Base-by-base conservation (phyloP, 345 rosid genomes). In the Salix purpurea region DNA sequence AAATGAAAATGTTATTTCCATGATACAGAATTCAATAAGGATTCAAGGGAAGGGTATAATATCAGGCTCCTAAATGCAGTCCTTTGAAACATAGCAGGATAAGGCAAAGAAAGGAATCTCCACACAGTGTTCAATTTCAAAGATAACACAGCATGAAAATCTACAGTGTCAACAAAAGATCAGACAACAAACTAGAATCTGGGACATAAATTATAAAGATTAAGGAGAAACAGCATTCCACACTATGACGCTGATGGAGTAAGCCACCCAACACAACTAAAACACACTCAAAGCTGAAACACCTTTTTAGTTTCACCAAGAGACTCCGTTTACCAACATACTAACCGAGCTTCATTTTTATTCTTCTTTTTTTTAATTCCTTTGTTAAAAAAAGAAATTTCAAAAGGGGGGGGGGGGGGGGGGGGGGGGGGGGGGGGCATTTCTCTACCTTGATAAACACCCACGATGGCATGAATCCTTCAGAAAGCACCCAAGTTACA, bases 401-500 rank as follows among this genome's bases (percentile, higher is more conserved):
- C 50, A 5, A 42, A 69, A 65, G 69, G 13, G 61, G 28, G 62
- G 16, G 34, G 28, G 62, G 16, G 34, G 28, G 62, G 16, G 34
- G 61, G 62, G 21, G 34, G 26, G 26, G 26, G 26, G 26, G 26
- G 26, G 26, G 26, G 28, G 62, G 16, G 34, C 61, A 18, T 39
- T 19, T 42, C 26, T 50, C 78, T 83, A 91, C 99, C 92, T 93
- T 96, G 26, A 93, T 87, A 82, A 93, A 86, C 7, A 89, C 90
- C 99, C 99, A 95, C 5, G 96, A 82, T 28, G 99, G 99, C 96
- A 92, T 93, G 79, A 71, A 86, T 24, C 98, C 99, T 73, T 96
- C 94, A 26, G 88, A 92, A 79, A 96, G 92, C 75, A 96, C 99
- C 98, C 98, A 96, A n/a, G 96, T 90, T 48, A 96, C 93, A 84